Evolutionary conservation across 495 filamentous ascomycete genomes (phyloP).

Genomic region (Xylaria scruposa): DNA sequence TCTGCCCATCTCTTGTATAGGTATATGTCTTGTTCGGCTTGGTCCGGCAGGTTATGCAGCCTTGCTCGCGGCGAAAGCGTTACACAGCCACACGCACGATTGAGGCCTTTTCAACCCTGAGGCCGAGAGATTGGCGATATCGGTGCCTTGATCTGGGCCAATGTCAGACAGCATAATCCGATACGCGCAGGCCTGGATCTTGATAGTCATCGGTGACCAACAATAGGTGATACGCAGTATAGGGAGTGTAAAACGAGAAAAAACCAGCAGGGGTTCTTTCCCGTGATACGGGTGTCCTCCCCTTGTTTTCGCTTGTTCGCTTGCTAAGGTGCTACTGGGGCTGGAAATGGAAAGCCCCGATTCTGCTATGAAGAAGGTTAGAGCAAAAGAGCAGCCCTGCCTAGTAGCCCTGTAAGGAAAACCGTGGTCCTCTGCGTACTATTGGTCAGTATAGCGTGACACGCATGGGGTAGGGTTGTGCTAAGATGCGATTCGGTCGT

Average conservation of each 20-base stretch:
- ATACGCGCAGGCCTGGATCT: slow-evolving; percentile 10
- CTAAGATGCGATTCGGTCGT: slow-evolving; percentile 23
- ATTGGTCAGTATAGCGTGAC: slow-evolving; percentile 2
- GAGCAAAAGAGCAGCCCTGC: not conserved
- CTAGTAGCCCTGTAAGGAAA: slow-evolving; percentile 7
- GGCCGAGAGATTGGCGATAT: not conserved
- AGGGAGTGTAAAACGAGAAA: not conserved
- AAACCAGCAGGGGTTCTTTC: slow-evolving; percentile 13
- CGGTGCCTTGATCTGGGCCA: slow-evolving; percentile 7
- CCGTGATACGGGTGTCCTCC: slow-evolving; percentile 2
- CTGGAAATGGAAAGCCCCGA: slow-evolving; percentile 4
- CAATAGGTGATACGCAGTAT: slow-evolving; percentile 2
- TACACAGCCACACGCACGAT: slow-evolving; percentile 2
- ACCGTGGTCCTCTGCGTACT: not conserved
- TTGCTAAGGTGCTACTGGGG: slow-evolving; percentile 6
- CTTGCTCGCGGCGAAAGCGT: not conserved
- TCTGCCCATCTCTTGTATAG: not conserved
- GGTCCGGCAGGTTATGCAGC: slow-evolving; percentile 5
- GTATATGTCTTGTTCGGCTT: not conserved
- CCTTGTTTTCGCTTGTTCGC: slow-evolving; percentile 5
- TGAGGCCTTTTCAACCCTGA: not conserved
- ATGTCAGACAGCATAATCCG: slow-evolving; percentile 20
- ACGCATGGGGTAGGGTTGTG: not conserved
- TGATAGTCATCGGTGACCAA: slow-evolving; percentile 11
- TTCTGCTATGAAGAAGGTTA: slow-evolving; percentile 1